Evolutionary conservation across 176 grass and related monocot species (phyloP), one percentile per base, ranked within the genome.

Genomic region (Cenchrus purpureus): DNA sequence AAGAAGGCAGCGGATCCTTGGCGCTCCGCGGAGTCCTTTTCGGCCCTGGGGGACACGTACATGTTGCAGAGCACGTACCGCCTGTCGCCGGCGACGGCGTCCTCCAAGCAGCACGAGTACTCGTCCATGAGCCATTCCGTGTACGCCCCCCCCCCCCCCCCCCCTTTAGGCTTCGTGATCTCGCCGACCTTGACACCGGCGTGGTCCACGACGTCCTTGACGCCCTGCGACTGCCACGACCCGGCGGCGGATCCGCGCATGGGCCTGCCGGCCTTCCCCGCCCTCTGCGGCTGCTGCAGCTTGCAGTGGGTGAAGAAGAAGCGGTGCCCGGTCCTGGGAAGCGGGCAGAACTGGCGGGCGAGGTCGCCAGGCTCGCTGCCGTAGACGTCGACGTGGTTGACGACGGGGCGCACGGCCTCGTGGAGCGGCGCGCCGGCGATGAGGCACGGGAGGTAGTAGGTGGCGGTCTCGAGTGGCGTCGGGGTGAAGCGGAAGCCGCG

Each of bases 41-140:
- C 0, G 0, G 68, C 58, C 1, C 14, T 42, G 0, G 77, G 77
- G 0, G 85, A 80, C 10, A 80, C 11, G 34, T 87, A 79, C 10
- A 86, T 44, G 57, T n/a, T 86, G 65, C 65, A 68, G 14, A 68
- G 1, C n/a, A 77, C 82, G 3, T 1, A 25, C 61, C 55, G 19
- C 3, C 16, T 1, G 54, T 56, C 54, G 4, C 54, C 54, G 5
- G 6, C 54, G 54, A 56, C 54, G 54, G 15, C 54, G 14, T 5
- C 54, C 15, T 56, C 15, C 15, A 17, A 7, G 54, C 54, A 17
- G 2, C 82, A 59, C 12, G 59, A 19, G 78, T 1, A 52, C 62
- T 79, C 77, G 1, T 79, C 77, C 77, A 66, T 79, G 15, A 79
- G 77, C 61, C 77, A 79, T 5, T 79, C 61, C 4, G 45, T 79